A percentile compares a stretch with the other conserved stretches of the same genome.
Conservation (phyloP, 768 basidiomycete genomes). For the Podaxis mareebaensis region DNA sequence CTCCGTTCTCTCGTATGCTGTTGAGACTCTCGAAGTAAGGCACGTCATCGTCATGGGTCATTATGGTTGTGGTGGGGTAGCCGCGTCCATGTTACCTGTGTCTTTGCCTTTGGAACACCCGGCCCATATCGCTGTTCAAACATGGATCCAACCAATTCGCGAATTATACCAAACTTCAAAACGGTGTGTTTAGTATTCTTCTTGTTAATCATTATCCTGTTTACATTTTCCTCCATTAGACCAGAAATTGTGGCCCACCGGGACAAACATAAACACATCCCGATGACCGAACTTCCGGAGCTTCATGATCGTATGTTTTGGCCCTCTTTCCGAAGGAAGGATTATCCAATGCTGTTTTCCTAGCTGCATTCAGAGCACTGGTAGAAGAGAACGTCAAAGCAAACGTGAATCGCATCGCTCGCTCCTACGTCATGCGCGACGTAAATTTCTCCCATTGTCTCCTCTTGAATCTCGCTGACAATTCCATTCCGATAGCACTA, state of each 20-base stretch:
- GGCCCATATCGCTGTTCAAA: constrained; percentile 35
- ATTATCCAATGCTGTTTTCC: not conserved
- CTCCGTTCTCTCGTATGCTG: constrained; percentile 30
- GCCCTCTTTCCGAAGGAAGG: not conserved
- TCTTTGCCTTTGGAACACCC: constrained; percentile 13
- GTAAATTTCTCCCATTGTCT: constrained; percentile 18
- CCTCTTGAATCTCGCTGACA: not conserved
- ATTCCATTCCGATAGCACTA: constrained; percentile 21
- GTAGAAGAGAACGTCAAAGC: constrained; percentile 45
- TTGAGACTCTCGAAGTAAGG: constrained; percentile 27
- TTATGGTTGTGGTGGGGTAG: constrained; percentile 33
- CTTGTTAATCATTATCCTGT: not conserved
- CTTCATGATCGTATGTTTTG: constrained; percentile 31
- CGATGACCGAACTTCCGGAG: constrained; percentile 26
- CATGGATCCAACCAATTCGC: constrained; percentile 42
- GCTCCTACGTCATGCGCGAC: constrained; percentile 29
- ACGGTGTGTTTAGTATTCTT: constrained; percentile 25
- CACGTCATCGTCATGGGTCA: constrained; percentile 34
- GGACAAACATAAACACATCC: constrained; percentile 20
- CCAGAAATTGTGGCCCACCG: constrained; percentile 38
- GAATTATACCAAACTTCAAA: constrained; percentile 34
- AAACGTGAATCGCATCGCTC: constrained; percentile 29
- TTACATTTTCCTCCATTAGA: constrained; percentile 16
- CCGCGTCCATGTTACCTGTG: constrained; percentile 27
- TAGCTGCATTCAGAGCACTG: constrained; percentile 42